Evolutionary conservation across 257 asterid genomes (phyloP), one percentile per base, ranked within the genome.

Genomic region (Solanum okadae): DNA sequence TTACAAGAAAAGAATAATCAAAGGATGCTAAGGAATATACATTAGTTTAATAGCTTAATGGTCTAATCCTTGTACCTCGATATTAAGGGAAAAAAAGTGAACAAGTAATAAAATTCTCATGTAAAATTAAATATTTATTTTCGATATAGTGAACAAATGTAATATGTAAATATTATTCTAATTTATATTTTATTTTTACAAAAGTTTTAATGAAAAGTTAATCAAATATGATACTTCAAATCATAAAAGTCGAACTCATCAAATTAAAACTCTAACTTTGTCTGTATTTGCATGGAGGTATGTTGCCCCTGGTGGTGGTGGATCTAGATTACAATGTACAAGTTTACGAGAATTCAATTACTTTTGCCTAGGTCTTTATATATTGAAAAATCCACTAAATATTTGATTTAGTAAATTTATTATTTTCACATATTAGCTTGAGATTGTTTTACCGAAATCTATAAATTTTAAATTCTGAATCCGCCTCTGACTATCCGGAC

Each of bases 401-500:
- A 59, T 22, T 59, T 59, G 22, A 59, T 9, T 22, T 5, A 13
- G 4, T 22, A 22, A 20, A 59, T 59, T 3, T 52, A 16, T 16
- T 16, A 16, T 52, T 52, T 16, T 52, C 7, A 52, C 9, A 16
- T 16, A 16, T 52, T 16, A 52, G 16, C 7, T 52, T 59, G 10
- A 8, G 1, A 22, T 59, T 4, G 2, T 1, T 22, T 8, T 20
- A 18, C 0, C 2, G 2, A 20, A 22, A 20, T 59, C 3, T 15
- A 9, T 61, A 61, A 61, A 22, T 22, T 61, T 61, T 22, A 61
- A 61, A 61, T 61, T 61, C 0, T 61, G 3, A 61, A 22, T 9
- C 0, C 3, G 27, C 0, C 5, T 9, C 1, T 56, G 2, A 3
- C 10, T 59, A 7, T 2, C 1, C 12, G 23, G 8, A 2, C 5